Percentiles rank a stretch among this genome's conserved stretches.
Evolutionary conservation across 1,284 basidiomycete genomes (phyloP).

Genomic region (Peniophora sp.): DNA sequence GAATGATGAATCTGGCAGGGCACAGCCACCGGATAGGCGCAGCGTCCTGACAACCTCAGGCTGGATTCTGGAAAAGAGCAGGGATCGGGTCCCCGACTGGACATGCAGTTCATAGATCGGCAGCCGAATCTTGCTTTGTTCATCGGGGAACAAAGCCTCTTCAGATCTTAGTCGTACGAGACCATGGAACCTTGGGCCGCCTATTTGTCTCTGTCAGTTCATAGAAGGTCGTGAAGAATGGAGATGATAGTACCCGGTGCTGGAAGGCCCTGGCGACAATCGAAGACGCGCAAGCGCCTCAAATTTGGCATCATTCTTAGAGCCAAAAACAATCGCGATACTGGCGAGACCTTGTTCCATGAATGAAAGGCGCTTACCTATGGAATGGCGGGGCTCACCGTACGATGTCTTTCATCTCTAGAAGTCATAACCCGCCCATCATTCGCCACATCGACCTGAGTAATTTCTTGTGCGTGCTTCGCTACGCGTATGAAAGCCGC

Average conservation of each 20-base stretch:
- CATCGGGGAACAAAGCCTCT: conserved; percentile 28
- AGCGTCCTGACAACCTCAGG: conserved; percentile 19
- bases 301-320: conserved; percentile 24
- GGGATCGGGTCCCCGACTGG: conserved; percentile 19
- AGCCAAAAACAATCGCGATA: conserved; percentile 26
- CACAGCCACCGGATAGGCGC: conserved; percentile 29
- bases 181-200: neutral
- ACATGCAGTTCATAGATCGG: conserved; percentile 27
- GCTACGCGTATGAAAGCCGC: conserved; percentile 19
- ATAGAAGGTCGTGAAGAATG: neutral
- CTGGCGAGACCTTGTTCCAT: conserved; percentile 12
- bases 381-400: neutral
- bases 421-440: conserved; percentile 25
- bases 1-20: conserved; percentile 9
- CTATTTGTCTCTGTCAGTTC: neutral
- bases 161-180: conserved; percentile 26
- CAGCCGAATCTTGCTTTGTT: conserved; percentile 14
- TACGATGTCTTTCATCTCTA: conserved; percentile 7
- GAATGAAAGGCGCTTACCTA: neutral
- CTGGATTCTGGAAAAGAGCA: conserved; percentile 22
- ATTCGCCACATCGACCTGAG: conserved; percentile 32
- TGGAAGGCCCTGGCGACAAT: conserved; percentile 21
- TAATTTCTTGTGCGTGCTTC: conserved; percentile 15
- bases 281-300: conserved; percentile 28
- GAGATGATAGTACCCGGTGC: neutral